Evolutionary conservation across 1,284 basidiomycete species (phyloP), one percentile per base, ranked within the genome.

Genomic region (Boletus smithii): DNA sequence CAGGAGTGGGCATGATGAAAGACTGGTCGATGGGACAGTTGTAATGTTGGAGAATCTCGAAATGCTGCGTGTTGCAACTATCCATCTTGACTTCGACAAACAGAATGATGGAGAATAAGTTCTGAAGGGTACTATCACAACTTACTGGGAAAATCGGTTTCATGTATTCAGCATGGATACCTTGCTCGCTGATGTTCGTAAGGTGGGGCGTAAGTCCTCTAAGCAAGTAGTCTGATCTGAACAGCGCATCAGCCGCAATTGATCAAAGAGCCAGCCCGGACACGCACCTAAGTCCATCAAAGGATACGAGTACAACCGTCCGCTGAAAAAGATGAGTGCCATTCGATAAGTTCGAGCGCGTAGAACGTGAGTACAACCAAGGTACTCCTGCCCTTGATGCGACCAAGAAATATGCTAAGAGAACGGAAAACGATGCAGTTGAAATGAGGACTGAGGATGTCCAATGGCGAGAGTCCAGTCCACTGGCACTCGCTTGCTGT

Each of bases 111-210:
- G 13, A 24, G 20, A 33, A 31, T 27, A 5, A n/a, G 17, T 29
- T 29, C 17, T 17, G 23, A 34, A 38, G 11, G 14, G 11, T 17
- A 18, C 38, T 2, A 37, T 41, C 16, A 39, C 16, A 8, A 70
- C 84, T 57, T 56, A 88, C 86, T 6, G 92, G 92, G 58, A 94
- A 94, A n/a, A 91, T 72, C 22, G 91, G 88, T 53, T 80, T 76
- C 82, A 95, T 84, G 22, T 77, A 85, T 65, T 91, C 86, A 1
- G 88, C 88, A 32, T 83, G 73, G 5, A 93, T 64, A 2, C 89
- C 89, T 60, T 81, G 73, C 68, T 84, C 81, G 61, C 83, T 83
- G 49, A 89, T 83, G 49, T 80, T 77, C 35, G 87, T 69, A 16
- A 92, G 69, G 61, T 90, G 80, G 0, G 90, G 88, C 0, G 89